Percentiles rank a stretch among this genome's conserved stretches.
Conservation (phyloP, 2,329 filamentous ascomycete species). For the Aspergillus bombycis region DNA sequence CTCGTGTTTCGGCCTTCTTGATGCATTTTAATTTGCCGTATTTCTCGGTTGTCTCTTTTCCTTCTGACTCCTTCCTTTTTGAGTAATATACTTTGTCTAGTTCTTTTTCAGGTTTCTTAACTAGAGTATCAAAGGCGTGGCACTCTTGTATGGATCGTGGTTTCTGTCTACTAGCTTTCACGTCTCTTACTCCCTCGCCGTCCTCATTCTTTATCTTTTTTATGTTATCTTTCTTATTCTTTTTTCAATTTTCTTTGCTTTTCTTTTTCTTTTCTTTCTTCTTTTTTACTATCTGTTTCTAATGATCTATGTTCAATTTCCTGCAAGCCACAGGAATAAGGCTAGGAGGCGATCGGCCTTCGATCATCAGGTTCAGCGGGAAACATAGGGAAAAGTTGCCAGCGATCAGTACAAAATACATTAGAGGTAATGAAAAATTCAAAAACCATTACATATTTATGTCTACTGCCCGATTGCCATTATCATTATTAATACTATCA, state of each 20-base stretch:
- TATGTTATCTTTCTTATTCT: not conserved
- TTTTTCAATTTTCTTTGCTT: not conserved
- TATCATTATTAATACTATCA: not conserved
- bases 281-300: not conserved
- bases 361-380: not conserved
- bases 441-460: not conserved
- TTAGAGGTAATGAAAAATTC: not conserved
- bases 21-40: slow-evolving; percentile 2
- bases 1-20: slow-evolving; percentile 2
- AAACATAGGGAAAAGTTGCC: not conserved
- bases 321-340: not conserved
- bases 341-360: not conserved
- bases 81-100: not conserved
- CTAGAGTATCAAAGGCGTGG: not conserved
- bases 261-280: not conserved
- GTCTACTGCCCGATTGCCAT: not conserved
- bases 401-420: not conserved
- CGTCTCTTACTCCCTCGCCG: slow-evolving; percentile 2
- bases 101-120: not conserved
- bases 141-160: not conserved
- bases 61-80: slow-evolving; percentile 3
- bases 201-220: slow-evolving; percentile 2
- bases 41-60: slow-evolving; percentile 6
- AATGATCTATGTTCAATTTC: not conserved
- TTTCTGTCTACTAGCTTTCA: not conserved